Evolutionary conservation across 176 grass and related monocot genomes (phyloP).

Genomic region (Triticum timopheevii): DNA sequence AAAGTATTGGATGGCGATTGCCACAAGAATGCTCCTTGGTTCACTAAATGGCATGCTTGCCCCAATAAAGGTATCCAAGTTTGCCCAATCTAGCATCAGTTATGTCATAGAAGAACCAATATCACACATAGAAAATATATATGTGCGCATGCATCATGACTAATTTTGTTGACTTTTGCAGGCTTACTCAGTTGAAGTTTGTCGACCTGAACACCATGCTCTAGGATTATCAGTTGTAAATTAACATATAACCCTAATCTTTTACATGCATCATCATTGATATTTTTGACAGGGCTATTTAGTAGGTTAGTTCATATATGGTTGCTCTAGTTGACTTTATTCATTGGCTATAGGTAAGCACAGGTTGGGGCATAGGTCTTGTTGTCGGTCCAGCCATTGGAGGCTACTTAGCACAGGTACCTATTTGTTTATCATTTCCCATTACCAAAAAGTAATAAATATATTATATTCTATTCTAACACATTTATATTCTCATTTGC

Average conservation of each 20-base stretch:
- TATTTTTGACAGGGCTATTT: no score
- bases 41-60: constrained; percentile 69
- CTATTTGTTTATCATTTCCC: neutral
- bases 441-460: neutral
- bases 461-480: neutral
- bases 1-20: constrained; percentile 75
- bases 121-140: no score
- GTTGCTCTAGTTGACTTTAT: neutral
- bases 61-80: constrained; percentile 34
- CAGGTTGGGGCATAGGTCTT: constrained; percentile 60
- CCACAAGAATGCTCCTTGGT: constrained; percentile 68
- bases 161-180: constrained; percentile 18
- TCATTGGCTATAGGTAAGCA: constrained; percentile 34
- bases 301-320: neutral
- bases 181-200: constrained; percentile 81
- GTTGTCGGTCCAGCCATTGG: constrained; percentile 81
- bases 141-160: no score
- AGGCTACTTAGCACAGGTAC: constrained; percentile 68
- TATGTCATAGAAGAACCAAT: neutral
- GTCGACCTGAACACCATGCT: constrained; percentile 64
- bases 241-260: neutral
- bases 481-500: neutral
- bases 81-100: neutral
- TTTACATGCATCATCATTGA: neutral
- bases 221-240: constrained; percentile 66